Conservation (phyloP, 148 eudicot species). For the Rhododendron ovatum region DNA sequence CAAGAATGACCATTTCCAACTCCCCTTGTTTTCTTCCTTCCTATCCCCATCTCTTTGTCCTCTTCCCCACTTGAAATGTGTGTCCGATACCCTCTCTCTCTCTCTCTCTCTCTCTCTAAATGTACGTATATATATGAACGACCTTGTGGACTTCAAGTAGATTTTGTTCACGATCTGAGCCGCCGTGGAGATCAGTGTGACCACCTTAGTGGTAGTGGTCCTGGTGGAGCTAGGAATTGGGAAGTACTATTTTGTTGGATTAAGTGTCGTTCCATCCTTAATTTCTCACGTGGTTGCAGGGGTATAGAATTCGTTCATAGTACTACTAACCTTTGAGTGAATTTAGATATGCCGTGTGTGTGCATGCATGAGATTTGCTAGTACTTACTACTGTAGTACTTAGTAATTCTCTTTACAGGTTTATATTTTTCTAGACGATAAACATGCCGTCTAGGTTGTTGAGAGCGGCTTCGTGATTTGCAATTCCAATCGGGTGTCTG, state of each 20-base stretch:
- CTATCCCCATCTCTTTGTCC: slow-evolving; percentile 42
- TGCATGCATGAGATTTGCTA: no score
- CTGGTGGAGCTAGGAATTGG: no score
- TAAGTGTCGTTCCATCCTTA: no score
- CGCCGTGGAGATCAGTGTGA: neutral
- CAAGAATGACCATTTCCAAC: slow-evolving; percentile 52
- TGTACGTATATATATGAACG: neutral
- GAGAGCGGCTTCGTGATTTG: no score
- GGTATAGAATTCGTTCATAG: neutral
- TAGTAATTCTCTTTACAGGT: no score
- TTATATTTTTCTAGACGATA: no score
- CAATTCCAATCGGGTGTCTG: no score
- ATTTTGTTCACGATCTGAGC: neutral
- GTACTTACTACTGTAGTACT: no score
- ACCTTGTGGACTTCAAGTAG: neutral
- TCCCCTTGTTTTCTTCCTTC: slow-evolving; percentile 24
- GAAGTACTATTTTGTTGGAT: no score
- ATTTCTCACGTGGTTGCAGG: neutral
- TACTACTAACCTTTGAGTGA: neutral
- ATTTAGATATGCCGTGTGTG: no score
- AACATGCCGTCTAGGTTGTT: no score
- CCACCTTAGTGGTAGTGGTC: neutral
- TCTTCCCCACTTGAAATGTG: slow-evolving; percentile 50
- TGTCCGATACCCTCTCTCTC: slow-evolving; percentile 27
- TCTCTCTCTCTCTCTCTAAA: neutral